Conservation (phyloP, 1,139 yeast species). For the Diutina scorzettiae region DNA sequence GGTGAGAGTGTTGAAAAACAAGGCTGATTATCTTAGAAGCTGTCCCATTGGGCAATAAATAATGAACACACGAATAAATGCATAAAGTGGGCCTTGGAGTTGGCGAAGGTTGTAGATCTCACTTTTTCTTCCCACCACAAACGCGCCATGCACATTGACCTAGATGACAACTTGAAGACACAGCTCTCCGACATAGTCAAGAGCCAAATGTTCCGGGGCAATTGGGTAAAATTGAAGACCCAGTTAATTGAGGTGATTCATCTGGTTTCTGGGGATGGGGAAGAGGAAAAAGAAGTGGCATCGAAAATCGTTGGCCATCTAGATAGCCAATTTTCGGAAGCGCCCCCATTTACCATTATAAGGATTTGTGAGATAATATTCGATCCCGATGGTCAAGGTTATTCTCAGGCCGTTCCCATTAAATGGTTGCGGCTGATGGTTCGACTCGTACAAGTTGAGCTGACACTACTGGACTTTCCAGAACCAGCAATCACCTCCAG, state of each 20-base stretch:
- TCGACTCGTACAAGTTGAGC: neutral
- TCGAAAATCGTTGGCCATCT: neutral
- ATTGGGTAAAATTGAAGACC: neutral
- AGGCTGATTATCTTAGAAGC: slow-evolving; percentile 69
- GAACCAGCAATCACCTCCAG: neutral
- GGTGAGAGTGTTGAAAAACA: slow-evolving; percentile 71
- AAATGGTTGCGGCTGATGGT: neutral
- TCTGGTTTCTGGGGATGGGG: neutral
- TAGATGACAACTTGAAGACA: neutral
- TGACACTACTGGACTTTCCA: neutral
- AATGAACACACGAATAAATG: neutral
- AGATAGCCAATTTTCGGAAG: neutral
- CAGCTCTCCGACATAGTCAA: neutral
- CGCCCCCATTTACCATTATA: neutral
- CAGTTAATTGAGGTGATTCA: neutral
- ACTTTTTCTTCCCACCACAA: no score
- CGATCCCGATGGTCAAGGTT: neutral
- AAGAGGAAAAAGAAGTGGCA: neutral
- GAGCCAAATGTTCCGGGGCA: neutral
- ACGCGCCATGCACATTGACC: neutral
- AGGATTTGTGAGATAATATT: neutral
- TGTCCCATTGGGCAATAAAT: slow-evolving; percentile 58
- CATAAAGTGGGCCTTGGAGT: no score
- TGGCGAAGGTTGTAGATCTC: no score
- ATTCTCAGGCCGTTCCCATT: neutral